These are phyloP conservation scores for Phytophthora sansomeana DNA, from an alignment of 352 stramenopile genomes.

Conservation along the genomic window DNA sequence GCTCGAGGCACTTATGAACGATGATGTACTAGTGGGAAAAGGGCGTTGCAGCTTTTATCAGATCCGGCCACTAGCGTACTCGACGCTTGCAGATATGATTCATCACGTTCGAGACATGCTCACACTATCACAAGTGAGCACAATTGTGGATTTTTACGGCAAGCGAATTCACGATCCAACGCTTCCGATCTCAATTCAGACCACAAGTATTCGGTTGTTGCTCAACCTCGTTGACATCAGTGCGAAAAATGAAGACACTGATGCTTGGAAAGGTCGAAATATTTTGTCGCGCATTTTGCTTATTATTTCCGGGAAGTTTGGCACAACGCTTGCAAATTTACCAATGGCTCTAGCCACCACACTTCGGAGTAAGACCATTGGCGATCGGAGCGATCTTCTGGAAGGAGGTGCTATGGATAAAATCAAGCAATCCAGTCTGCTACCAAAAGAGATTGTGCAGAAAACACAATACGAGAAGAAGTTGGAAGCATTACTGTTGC, in stretches of 20 bases:
- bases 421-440: constrained; percentile 81
- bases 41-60: constrained; percentile 85
- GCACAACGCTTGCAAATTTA: constrained; percentile 83
- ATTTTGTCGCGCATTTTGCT: constrained; percentile 93
- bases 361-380: constrained; percentile 45
- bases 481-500: constrained; percentile 67
- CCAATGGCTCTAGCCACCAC: constrained; percentile 70
- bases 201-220: constrained; percentile 95
- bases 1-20: constrained; percentile 96
- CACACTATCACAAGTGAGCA: constrained; percentile 94
- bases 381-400: constrained; percentile 70
- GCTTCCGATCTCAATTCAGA: constrained; percentile 96
- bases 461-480: constrained; percentile 81
- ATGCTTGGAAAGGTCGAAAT: constrained; percentile 89
- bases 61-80: constrained; percentile 96
- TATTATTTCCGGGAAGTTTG: constrained; percentile 96
- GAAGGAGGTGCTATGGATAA: constrained; percentile 91
- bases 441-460: constrained; percentile 62
- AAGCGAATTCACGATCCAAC: constrained; percentile 94
- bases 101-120: constrained; percentile 96
- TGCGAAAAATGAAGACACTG: constrained; percentile 94
- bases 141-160: constrained; percentile 95
- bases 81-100: constrained; percentile 98
- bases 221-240: constrained; percentile 98
- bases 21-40: constrained; percentile 94